Base-by-base conservation (phyloP, 768 basidiomycete genomes). In the Cubamyces lactineus region DNA sequence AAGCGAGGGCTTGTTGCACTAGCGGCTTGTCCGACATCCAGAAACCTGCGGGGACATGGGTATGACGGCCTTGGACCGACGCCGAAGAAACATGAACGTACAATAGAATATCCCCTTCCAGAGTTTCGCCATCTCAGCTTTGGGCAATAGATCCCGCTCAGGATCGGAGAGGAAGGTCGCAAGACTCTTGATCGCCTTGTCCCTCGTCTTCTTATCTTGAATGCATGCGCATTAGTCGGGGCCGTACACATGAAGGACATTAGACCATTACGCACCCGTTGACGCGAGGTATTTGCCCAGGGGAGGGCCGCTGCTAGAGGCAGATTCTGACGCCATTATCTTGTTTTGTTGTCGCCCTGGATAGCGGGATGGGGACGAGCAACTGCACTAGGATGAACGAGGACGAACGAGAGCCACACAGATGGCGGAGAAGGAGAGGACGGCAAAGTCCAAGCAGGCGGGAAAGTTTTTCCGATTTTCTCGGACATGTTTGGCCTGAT, bases 1-100 rank as follows among this genome's bases (percentile, higher is more conserved):
- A 79, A 0, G 96, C 94, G 16, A 99, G 82, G 15, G 87, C 88
- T 72, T 98, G 96, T 72, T 98, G 96, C 8, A 98, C 91, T 9
- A 96, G 82, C 4, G 96, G 96, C 72, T 98, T 99, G 77, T 99
- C 96, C 11, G 96, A 98, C 95, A 98, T 98, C 96, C 96, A 99
- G 76, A 95, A 98, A 72, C 96, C 96, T 97, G 15, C 42, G 5
- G 6, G 9, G 2, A 12, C 12, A 40, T 40, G 51, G 17, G n/a
- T n/a, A 24, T 21, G 45, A 47, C 21, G 17, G 16, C n/a, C 19
- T 30, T n/a, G 17, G 23, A 13, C 21, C 21, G 16, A n/a, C 38
- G 26, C 28, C 2, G 38, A 15, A 17, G 34, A 0, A 26, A 15
- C 1, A 38, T 24, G 38, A 5, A 75, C 86, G 66, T 64, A 94